Evolutionary conservation across 352 stramenopile genomes (phyloP), one percentile per base, ranked within the genome.

Genomic region (Pythium insidiosum): DNA sequence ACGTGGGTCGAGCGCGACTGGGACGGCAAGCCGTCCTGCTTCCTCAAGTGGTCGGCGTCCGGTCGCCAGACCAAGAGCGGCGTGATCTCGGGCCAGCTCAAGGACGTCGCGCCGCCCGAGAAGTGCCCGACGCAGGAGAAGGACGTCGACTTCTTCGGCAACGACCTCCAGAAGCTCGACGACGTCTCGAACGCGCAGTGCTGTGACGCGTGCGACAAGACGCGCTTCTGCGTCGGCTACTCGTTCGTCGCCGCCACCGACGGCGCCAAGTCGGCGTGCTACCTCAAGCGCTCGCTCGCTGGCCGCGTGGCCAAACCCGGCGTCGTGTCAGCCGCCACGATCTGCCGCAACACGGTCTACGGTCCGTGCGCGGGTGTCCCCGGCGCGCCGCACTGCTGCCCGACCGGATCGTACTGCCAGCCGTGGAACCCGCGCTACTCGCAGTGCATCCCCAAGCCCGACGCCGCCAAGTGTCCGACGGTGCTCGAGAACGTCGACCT

Each of bases 391-490:
- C 48, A 44, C n/a, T 84, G 71, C 63, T 84, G 71, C 25, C 56
- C 56, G 6, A 34, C 34, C 9, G 56, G 53, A 33, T 47, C 56
- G 3, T 80, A 65, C 63, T 84, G 71, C 49, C 71, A 84, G 37
- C 71, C 71, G 6, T 84, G 71, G 71, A 81, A 78, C 39, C 38
- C 56, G 5, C 57, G 46, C 1, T 84, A 72, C 56, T 84, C 79
- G 45, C 71, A 84, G 47, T 81, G 71, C 28, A 48, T 81, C 26
- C 37, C 55, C 5, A 41, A 52, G 3, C 66, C 71, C 1, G 22
- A 54, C 6, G 55, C 37, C n/a, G 30, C 33, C 13, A 67, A 72
- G 47, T 84, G 68, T 39, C 61, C 66, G 2, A 58, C 37, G n/a
- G 38, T 77, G 4, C 29, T 63, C 11, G 46, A 49, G 0, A 68